These are phyloP conservation scores for Suhomyces faveliae DNA, from an alignment of 805 yeast species.

Conservation along the genomic window DNA sequence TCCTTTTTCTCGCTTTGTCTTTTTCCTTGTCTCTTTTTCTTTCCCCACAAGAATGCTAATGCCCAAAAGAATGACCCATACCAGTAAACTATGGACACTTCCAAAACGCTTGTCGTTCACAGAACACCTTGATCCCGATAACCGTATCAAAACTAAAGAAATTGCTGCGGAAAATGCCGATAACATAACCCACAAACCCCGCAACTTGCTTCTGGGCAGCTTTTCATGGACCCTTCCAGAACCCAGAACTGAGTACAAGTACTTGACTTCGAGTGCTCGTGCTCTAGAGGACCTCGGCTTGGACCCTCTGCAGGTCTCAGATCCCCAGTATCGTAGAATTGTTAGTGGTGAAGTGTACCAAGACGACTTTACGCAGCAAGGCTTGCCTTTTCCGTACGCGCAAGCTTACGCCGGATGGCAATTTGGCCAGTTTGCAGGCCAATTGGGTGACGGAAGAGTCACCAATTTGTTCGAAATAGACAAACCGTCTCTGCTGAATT, in stretches of 20 bases:
- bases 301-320: slow-evolving; percentile 32
- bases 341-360: slow-evolving; percentile 57
- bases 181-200: slow-evolving; percentile 35
- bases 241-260: slow-evolving; percentile 48
- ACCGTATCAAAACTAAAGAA: slow-evolving; percentile 21
- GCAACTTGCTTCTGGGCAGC: slow-evolving; percentile 53
- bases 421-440: slow-evolving; percentile 96
- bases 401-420: slow-evolving; percentile 96
- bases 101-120: slow-evolving; percentile 33
- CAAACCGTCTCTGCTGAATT: slow-evolving; percentile 2
- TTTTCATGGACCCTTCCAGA: slow-evolving; percentile 77
- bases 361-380: slow-evolving; percentile 19
- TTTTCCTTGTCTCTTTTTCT: not conserved
- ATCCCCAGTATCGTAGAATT: slow-evolving; percentile 49
- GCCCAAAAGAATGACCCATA: not conserved
- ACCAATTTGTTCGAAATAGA: slow-evolving; percentile 69
- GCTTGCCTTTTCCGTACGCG: slow-evolving; percentile 69
- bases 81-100: slow-evolving; percentile 22
- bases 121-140: slow-evolving; percentile 28
- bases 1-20: too few relatives aligned
- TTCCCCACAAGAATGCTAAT: not conserved
- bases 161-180: slow-evolving; percentile 29
- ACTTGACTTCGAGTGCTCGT: slow-evolving; percentile 54
- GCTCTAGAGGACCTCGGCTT: slow-evolving; percentile 68
- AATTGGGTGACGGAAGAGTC: slow-evolving; percentile 94